A percentile compares a stretch with the other conserved stretches of the same genome.
Evolutionary conservation across 2,329 filamentous ascomycete genomes (phyloP).

Genomic region (Epichloe uncinata): DNA sequence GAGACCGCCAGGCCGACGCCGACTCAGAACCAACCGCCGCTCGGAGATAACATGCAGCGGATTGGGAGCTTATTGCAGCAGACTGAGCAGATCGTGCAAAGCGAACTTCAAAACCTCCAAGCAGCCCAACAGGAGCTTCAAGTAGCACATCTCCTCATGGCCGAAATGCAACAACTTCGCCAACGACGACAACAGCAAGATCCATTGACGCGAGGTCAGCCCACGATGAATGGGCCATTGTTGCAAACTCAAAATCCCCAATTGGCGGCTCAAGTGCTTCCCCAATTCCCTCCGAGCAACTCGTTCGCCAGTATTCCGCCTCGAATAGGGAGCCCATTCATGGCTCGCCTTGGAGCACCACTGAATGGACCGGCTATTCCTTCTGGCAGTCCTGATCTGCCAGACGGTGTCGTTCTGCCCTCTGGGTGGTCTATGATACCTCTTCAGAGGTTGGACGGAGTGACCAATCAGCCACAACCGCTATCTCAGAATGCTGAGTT

Average conservation of each 20-base stretch:
- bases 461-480: slow-evolving; percentile 11
- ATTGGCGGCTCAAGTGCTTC: slow-evolving; percentile 8
- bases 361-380: slow-evolving; percentile 38
- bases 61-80: slow-evolving; percentile 49
- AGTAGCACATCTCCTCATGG: slow-evolving; percentile 51
- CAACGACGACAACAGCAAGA: slow-evolving; percentile 29
- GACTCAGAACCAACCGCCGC: slow-evolving; percentile 7
- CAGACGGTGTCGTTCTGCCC: slow-evolving; percentile 50
- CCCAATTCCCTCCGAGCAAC: slow-evolving; percentile 11
- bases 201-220: slow-evolving; percentile 11
- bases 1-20: slow-evolving; percentile 10
- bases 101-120: slow-evolving; percentile 51
- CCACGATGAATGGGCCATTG: slow-evolving; percentile 4
- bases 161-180: slow-evolving; percentile 54
- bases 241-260: slow-evolving; percentile 8
- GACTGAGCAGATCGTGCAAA: slow-evolving; percentile 54
- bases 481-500: slow-evolving; percentile 5
- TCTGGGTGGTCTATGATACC: slow-evolving; percentile 53
- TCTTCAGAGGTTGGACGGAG: slow-evolving; percentile 39
- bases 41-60: slow-evolving; percentile 23
- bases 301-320: slow-evolving; percentile 16
- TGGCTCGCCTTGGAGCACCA: slow-evolving; percentile 34
- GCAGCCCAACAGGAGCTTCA: slow-evolving; percentile 54
- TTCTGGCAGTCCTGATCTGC: slow-evolving; percentile 46
- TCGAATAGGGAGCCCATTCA: slow-evolving; percentile 26